Evolutionary conservation across 1,284 basidiomycete genomes (phyloP).

Genomic region (Phellopilus nigrolimitatus): DNA sequence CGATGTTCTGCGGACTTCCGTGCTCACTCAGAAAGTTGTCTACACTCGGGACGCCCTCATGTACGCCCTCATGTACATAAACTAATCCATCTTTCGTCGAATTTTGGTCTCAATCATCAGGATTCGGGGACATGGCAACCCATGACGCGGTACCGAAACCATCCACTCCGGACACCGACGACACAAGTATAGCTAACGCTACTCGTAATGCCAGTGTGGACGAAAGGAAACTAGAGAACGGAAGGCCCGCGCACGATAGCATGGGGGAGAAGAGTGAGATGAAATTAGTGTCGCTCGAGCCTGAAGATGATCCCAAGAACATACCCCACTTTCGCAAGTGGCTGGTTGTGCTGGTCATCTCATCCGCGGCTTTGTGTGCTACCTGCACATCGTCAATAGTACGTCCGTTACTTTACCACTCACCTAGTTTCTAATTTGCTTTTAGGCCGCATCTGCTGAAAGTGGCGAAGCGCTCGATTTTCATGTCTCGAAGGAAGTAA

Average conservation of each 20-base stretch:
- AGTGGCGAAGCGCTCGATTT: conserved; percentile 55
- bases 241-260: not conserved
- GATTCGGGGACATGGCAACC: too few species aligned
- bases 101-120: too few species aligned
- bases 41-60: too few species aligned
- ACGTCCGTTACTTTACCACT: conserved; percentile 25
- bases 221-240: not conserved
- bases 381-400: conserved; percentile 72
- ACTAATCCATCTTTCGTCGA: too few species aligned
- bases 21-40: too few species aligned
- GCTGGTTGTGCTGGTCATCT: conserved; percentile 52
- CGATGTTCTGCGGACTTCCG: too few species aligned
- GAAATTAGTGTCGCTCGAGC: conserved; percentile 35
- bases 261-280: not conserved
- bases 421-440: conserved; percentile 3
- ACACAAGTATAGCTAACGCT: conserved; percentile 1
- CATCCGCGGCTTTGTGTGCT: conserved; percentile 53
- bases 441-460: conserved; percentile 64
- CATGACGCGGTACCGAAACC: too few species aligned
- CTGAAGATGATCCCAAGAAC: conserved; percentile 49
- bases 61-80: too few species aligned
- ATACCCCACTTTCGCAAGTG: conserved; percentile 48
- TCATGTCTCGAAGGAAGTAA: conserved; percentile 54
- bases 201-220: not conserved
- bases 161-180: conserved; percentile 2